Evolutionary conservation across 1,284 basidiomycete species (phyloP).

Genomic region (Apiotrichum porosum): DNA sequence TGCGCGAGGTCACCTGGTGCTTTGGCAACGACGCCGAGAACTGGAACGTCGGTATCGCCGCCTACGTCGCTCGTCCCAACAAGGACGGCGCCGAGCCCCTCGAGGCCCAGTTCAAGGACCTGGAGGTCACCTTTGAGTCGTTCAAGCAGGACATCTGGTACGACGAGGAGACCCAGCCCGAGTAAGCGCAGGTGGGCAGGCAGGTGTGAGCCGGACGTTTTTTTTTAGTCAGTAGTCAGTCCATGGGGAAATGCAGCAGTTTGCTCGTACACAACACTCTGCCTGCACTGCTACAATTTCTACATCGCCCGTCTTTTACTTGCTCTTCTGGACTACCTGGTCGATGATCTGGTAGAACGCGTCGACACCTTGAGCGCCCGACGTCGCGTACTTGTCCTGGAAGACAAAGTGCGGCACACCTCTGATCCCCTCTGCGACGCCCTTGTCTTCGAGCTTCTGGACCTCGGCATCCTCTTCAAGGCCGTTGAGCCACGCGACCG

Average conservation of each 20-base stretch:
- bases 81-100: background rate
- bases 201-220: no score
- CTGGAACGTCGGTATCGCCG: background rate
- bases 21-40: background rate
- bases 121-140: background rate
- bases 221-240: no score
- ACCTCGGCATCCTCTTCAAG: constrained; percentile 36
- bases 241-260: no score
- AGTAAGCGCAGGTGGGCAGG: background rate
- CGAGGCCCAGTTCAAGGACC: background rate
- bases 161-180: background rate
- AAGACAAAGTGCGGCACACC: constrained; percentile 51
- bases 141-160: background rate
- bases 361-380: constrained; percentile 50
- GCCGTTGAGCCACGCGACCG: constrained; percentile 28
- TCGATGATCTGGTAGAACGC: constrained; percentile 48
- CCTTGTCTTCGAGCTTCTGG: constrained; percentile 26
- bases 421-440: constrained; percentile 47
- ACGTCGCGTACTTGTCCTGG: constrained; percentile 43
- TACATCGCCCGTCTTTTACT: no score
- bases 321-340: background rate
- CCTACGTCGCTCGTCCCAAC: background rate
- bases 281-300: no score
- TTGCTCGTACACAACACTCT: no score
- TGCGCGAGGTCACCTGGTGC: background rate